Evolutionary conservation across 805 yeast genomes (phyloP), one percentile per base, ranked within the genome.

Genomic region (Metschnikowia aberdeeniae): DNA sequence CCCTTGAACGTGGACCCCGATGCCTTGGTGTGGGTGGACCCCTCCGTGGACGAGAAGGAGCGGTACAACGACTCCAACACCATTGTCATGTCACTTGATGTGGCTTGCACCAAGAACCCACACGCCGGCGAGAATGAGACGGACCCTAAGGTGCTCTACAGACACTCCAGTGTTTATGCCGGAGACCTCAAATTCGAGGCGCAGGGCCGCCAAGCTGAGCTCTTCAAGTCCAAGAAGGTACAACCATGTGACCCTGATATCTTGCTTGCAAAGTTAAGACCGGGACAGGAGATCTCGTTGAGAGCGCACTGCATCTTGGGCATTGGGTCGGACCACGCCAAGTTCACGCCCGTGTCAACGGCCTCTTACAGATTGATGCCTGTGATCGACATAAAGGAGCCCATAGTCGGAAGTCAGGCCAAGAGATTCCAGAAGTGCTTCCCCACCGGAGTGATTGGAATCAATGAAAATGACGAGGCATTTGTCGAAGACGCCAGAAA

Each of bases 311-410:
- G 97, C 63, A 75, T 90, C 27, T 75, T 92, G 51, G 99, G 99
- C 47, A 70, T 87, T 54, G 99, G 97, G 42, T 68, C 89, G 34
- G 99, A 93, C 65, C 99, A 93, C 67, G 97, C 99, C 48, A 93
- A 93, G 67, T 93, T 88, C 64, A 89, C 97, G 6, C 99, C 99
- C 5, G 99, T 93, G 9, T 80, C 96, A 13, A 93, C 99, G 11
- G 97, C 99, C 3, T 87, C 97, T 11, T 93, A 93, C 70, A 79
- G 99, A 68, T 75, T 93, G 60, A 67, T 93, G 72, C 99, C 99
- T 12, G 84, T 80, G 22, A 90, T 90, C 56, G 82, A 85, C 51
- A 89, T 93, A 43, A 63, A 72, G 34, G 70, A 80, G 50, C 88
- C 92, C 39, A 87, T 93, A 47, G 70, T 68, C 0, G 97, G 97